These are phyloP conservation scores for Elaeis guineensis DNA, from an alignment of 176 grass and related monocot species.

Conservation along the genomic window DNA sequence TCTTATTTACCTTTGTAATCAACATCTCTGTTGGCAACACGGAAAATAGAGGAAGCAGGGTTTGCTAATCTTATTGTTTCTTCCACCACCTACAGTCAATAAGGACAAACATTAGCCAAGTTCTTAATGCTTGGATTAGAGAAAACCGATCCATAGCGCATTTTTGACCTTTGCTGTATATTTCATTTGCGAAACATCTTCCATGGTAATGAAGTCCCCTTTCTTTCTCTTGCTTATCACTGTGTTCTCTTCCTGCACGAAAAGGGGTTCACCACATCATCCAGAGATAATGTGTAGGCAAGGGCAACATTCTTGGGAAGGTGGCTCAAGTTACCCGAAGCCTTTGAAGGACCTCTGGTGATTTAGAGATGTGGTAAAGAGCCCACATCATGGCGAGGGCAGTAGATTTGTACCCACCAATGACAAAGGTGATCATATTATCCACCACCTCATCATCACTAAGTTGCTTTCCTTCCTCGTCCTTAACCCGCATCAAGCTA, in stretches of 20 bases:
- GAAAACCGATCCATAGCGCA: too few species aligned
- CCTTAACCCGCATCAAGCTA: conserved; percentile 23
- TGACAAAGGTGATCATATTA: conserved; percentile 19
- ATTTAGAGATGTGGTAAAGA: conserved; percentile 25
- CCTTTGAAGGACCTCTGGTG: conserved; percentile 18
- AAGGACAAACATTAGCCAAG: too few species aligned
- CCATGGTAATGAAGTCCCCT: conserved; percentile 11
- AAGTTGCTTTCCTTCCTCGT: conserved; percentile 26
- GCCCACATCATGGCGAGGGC: conserved; percentile 29
- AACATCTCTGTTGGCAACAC: conserved; percentile 12
- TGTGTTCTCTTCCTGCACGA: conserved; percentile 11
- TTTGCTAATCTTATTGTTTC: conserved; percentile 23
- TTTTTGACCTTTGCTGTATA: conserved; percentile 19
- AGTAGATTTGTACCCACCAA: conserved; percentile 26
- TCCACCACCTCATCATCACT: conserved; percentile 21
- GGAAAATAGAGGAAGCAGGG: not conserved
- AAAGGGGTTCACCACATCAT: too few species aligned
- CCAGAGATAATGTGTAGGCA: too few species aligned
- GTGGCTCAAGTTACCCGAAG: conserved; percentile 14
- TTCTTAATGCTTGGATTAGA: too few species aligned
- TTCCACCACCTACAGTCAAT: conserved; percentile 12
- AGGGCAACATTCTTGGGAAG: too few species aligned
- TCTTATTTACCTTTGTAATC: conserved; percentile 12
- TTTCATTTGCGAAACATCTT: conserved; percentile 18
- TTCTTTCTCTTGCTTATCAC: too few species aligned